Evolutionary conservation across 2,329 filamentous ascomycete species (phyloP).

Genomic region (Parastagonospora nodorum): DNA sequence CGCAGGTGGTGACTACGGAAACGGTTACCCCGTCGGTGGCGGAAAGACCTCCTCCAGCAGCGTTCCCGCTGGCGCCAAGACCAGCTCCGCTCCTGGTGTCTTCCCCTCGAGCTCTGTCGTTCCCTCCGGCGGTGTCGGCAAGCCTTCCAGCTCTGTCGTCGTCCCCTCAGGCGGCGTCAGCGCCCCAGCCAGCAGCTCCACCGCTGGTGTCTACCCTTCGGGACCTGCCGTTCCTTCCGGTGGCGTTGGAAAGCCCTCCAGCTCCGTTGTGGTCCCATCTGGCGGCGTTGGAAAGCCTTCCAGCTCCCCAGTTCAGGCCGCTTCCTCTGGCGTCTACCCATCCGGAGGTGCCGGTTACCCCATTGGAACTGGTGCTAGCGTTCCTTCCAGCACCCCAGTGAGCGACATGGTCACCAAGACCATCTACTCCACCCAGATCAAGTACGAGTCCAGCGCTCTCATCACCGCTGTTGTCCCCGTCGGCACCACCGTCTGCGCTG

Average conservation of each 20-base stretch:
- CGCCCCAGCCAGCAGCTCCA: not conserved
- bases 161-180: not conserved
- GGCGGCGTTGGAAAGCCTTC: not conserved
- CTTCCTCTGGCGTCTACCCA: constrained; percentile 7
- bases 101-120: constrained; percentile 2
- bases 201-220: constrained; percentile 1
- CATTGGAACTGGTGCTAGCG: constrained; percentile 38
- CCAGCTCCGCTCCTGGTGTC: constrained; percentile 5
- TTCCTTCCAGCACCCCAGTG: constrained; percentile 42
- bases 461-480: constrained; percentile 49
- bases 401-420: constrained; percentile 47
- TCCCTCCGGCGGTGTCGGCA: constrained; percentile 16
- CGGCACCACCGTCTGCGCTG: constrained; percentile 52
- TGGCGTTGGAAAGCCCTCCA: not conserved
- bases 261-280: not conserved
- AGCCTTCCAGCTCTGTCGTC: not conserved
- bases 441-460: constrained; percentile 45
- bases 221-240: constrained; percentile 19
- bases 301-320: constrained; percentile 4
- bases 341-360: constrained; percentile 17
- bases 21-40: constrained; percentile 13
- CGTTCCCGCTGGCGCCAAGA: constrained; percentile 8
- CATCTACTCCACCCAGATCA: constrained; percentile 51
- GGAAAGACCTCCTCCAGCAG: not conserved
- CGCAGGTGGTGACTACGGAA: constrained; percentile 11